These are phyloP conservation scores for Lotus japonicus DNA, from an alignment of 306 rosid species.

Conservation along the genomic window DNA sequence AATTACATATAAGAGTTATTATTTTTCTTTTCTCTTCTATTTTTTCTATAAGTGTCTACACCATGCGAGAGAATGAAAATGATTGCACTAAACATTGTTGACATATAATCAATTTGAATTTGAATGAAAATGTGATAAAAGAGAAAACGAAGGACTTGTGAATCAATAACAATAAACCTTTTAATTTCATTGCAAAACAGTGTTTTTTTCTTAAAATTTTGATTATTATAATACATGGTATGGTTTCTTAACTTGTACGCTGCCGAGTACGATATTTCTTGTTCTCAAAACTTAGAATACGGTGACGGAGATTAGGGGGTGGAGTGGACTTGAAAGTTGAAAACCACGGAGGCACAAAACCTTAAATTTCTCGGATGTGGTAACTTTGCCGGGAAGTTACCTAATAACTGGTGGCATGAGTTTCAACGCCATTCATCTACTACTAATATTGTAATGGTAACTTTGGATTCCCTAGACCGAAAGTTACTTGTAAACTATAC, in stretches of 20 bases:
- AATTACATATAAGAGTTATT: too few species aligned
- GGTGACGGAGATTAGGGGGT: conserved; percentile 20
- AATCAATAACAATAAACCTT: too few species aligned
- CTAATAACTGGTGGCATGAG: neutral
- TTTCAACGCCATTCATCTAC: conserved; percentile 8
- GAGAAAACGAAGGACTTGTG: too few species aligned
- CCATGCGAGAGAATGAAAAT: too few species aligned
- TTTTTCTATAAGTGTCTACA: too few species aligned
- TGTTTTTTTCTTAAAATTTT: too few species aligned
- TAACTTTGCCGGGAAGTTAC: conserved; percentile 33
- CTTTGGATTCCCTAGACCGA: conserved; percentile 13
- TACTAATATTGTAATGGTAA: neutral
- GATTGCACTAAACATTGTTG: too few species aligned
- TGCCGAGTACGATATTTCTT: conserved; percentile 44
- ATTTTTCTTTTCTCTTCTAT: too few species aligned
- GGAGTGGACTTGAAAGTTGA: conserved; percentile 14
- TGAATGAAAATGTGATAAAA: too few species aligned
- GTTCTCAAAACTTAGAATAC: conserved; percentile 18
- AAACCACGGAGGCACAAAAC: neutral
- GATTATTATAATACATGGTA: neutral
- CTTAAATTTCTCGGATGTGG: conserved; percentile 17
- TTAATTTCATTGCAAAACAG: too few species aligned
- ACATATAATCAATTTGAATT: too few species aligned
- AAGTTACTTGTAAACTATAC: conserved; percentile 12
- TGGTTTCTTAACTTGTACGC: conserved; percentile 33